phyloP scores from a whole-genome alignment of 2,329 filamentous ascomycete genomes.

The Colletotrichum phormii region DNA sequence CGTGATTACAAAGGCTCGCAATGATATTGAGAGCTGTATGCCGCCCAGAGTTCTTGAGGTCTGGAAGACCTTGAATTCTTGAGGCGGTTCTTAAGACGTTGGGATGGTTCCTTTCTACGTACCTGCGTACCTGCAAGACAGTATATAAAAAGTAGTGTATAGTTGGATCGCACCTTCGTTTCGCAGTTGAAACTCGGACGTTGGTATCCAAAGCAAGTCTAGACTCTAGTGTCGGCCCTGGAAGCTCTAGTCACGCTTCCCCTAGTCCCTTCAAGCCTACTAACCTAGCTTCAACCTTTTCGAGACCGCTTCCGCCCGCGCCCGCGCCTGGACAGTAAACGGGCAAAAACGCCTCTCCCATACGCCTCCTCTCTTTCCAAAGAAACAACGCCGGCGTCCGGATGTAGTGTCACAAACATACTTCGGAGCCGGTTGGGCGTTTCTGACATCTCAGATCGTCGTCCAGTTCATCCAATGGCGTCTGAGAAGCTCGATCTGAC shows the following conservation, averaged over 20 bases:
- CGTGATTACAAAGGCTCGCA: neutral
- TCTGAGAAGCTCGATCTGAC: neutral
- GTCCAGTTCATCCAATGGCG: neutral
- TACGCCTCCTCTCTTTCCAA: neutral
- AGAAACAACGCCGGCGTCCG: neutral
- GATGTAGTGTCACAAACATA: neutral
- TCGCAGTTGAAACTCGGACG: neutral
- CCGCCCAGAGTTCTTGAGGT: neutral
- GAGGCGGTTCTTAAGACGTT: too few relatives aligned
- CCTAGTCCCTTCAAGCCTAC: neutral
- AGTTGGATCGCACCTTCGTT: neutral
- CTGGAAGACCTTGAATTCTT: neutral
- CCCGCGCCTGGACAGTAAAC: neutral
- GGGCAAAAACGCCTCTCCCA: neutral
- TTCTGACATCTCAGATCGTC: neutral
- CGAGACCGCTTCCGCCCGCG: neutral
- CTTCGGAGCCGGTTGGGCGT: neutral
- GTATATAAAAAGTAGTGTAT: too few relatives aligned
- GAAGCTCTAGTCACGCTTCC: neutral
- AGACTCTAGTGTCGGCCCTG: neutral
- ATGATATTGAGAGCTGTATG: neutral
- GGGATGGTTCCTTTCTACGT: too few relatives aligned
- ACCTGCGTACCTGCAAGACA: too few relatives aligned
- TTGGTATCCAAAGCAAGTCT: neutral
- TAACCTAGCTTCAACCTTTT: neutral